A percentile compares a stretch with the other conserved stretches of the same genome.
Conservation (phyloP, 1,139 yeast species). For the Pichia sp. region DNA sequence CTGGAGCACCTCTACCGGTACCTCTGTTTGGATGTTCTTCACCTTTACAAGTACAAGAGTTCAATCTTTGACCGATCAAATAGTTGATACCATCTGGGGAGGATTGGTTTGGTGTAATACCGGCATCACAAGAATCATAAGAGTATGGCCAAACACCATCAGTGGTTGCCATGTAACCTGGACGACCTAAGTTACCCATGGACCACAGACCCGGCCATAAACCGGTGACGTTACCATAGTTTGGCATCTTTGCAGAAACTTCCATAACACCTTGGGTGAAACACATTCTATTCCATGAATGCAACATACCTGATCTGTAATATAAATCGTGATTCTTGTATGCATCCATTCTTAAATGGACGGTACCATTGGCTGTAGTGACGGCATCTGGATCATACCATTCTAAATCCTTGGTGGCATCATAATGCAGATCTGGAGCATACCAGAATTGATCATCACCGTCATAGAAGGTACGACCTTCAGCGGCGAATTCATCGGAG, state of each 20-base stretch:
- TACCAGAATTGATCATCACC: slow-evolving; percentile 65
- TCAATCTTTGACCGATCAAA: slow-evolving; percentile 57
- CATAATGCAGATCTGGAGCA: slow-evolving; percentile 57
- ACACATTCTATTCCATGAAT: slow-evolving; percentile 61
- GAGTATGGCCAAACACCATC: slow-evolving; percentile 69
- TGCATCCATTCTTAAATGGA: slow-evolving; percentile 53
- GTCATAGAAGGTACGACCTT: slow-evolving; percentile 60
- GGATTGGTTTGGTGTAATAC: slow-evolving; percentile 64
- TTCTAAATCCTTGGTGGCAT: slow-evolving; percentile 60
- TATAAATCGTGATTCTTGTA: slow-evolving; percentile 52
- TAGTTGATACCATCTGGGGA: slow-evolving; percentile 60
- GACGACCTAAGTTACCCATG: slow-evolving; percentile 62
- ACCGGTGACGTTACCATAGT: slow-evolving; percentile 53
- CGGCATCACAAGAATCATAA: slow-evolving; percentile 60
- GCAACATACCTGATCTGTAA: slow-evolving; percentile 62
- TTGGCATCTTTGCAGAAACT: slow-evolving; percentile 51
- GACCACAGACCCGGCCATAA: slow-evolving; percentile 69
- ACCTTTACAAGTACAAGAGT: slow-evolving; percentile 55
- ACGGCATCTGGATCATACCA: slow-evolving; percentile 69
- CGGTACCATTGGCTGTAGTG: slow-evolving; percentile 50
- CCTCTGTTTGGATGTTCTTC: slow-evolving; percentile 61
- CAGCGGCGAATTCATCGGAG: slow-evolving; percentile 59
- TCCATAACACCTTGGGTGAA: slow-evolving; percentile 57
- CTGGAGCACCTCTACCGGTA: slow-evolving; percentile 64
- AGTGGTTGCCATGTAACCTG: slow-evolving; percentile 60